Evolutionary conservation across 192 early-diverging fungal genomes (phyloP).

Genomic region (Gamsiella multidivaricata): DNA sequence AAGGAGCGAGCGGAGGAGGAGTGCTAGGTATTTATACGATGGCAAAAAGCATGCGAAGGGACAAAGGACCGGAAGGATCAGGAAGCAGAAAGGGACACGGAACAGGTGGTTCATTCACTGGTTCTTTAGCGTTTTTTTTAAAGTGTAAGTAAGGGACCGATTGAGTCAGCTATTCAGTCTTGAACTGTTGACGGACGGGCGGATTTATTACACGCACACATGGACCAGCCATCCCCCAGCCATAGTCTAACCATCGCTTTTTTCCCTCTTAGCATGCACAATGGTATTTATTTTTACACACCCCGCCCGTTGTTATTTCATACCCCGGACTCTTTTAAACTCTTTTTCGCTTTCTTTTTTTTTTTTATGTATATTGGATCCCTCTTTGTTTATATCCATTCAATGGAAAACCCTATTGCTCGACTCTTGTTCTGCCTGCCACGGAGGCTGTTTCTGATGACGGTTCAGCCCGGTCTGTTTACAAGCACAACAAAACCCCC

Average conservation of each 20-base stretch:
- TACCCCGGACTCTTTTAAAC: not conserved
- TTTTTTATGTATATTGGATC: not conserved
- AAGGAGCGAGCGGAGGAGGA: not conserved
- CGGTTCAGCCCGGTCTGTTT: too few species aligned
- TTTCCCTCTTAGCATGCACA: not conserved
- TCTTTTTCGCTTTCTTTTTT: not conserved
- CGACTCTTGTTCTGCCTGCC: too few species aligned
- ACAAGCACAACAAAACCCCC: too few species aligned
- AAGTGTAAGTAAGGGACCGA: not conserved
- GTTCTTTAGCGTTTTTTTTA: slow-evolving; percentile 2
- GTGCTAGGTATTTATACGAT: slow-evolving; percentile 11
- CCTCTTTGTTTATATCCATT: not conserved
- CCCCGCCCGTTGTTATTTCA: too few species aligned
- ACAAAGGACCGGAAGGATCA: slow-evolving; percentile 1
- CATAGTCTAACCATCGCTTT: not conserved
- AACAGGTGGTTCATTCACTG: not conserved
- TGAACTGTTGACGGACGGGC: not conserved
- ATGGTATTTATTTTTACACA: slow-evolving; percentile 1
- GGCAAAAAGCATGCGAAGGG: not conserved
- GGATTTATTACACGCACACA: not conserved
- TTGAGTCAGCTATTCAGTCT: slow-evolving; percentile 7
- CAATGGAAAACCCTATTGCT: too few species aligned
- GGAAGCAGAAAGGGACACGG: slow-evolving; percentile 7
- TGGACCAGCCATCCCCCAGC: not conserved
- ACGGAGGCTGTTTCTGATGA: too few species aligned